phyloP scores from a whole-genome alignment of 106 monocot genomes.

The Iris macrosiphon region DNA sequence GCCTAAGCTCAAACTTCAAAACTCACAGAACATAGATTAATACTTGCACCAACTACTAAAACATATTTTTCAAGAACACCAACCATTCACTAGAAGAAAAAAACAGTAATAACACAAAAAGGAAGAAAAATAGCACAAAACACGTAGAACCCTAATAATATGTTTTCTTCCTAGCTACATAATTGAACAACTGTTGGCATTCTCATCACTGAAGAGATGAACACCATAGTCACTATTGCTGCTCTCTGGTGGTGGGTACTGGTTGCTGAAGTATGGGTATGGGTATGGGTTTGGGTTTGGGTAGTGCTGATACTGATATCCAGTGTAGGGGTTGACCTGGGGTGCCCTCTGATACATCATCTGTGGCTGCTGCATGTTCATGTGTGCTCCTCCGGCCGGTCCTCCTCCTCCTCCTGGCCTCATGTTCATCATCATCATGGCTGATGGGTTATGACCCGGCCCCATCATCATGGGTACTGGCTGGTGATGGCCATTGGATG shows the following conservation, averaged over 20 bases:
- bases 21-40: too few relatives aligned
- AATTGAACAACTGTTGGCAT: constrained; percentile 61
- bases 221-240: constrained; percentile 30
- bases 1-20: too few relatives aligned
- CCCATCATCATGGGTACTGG: constrained; percentile 16
- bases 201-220: constrained; percentile 90
- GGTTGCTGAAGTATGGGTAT: constrained; percentile 13
- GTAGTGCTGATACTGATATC: constrained; percentile 36
- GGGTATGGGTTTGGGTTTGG: constrained; percentile 11
- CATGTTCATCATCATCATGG: constrained; percentile 41
- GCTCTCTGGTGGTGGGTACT: constrained; percentile 12
- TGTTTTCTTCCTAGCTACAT: constrained; percentile 50
- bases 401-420: constrained; percentile 17
- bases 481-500: constrained; percentile 20
- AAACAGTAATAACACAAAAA: neutral
- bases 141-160: neutral
- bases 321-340: constrained; percentile 65
- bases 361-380: constrained; percentile 58
- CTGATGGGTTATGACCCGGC: neutral
- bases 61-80: too few relatives aligned
- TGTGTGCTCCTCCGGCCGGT: constrained; percentile 18
- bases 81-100: neutral
- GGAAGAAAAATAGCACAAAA: neutral
- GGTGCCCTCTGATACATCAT: constrained; percentile 69
- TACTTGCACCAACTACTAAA: too few relatives aligned